Conservation (phyloP, 306 rosid species). For the Comarum palustre region DNA sequence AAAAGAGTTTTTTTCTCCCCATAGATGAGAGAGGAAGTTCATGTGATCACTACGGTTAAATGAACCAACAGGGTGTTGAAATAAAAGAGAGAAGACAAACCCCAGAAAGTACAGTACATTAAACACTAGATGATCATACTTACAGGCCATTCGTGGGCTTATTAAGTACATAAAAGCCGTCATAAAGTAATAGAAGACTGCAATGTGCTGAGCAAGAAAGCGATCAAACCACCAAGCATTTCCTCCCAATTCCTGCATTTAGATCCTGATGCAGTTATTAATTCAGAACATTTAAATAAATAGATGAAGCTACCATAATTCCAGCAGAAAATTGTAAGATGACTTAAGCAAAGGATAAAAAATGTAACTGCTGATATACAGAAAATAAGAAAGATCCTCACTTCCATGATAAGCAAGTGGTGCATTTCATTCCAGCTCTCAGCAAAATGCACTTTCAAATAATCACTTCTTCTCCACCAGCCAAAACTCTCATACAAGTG, state of each 20-base stretch:
- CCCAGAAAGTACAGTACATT: constrained; percentile 7
- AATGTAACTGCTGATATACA: background rate
- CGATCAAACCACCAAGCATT: constrained; percentile 96
- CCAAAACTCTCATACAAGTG: constrained; percentile 97
- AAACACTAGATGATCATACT: constrained; percentile 38
- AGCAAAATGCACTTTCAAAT: constrained; percentile 95
- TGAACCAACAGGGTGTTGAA: constrained; percentile 6
- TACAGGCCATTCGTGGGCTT: constrained; percentile 99
- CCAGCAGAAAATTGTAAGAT: background rate
- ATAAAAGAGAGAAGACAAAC: background rate
- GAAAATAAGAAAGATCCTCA: constrained; percentile 31
- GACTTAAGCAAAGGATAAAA: background rate
- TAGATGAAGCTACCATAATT: background rate
- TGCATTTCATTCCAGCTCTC: constrained; percentile 99
- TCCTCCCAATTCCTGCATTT: constrained; percentile 94
- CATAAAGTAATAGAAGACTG: constrained; percentile 72
- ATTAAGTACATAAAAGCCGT: constrained; percentile 67
- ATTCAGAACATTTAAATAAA: constrained; percentile 5
- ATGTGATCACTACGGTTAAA: constrained; percentile 3
- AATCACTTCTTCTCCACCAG: constrained; percentile 98
- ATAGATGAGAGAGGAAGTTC: background rate
- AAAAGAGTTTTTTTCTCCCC: background rate
- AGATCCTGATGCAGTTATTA: constrained; percentile 14
- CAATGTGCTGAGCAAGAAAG: constrained; percentile 95
- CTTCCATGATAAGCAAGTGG: constrained; percentile 98